Evolutionary conservation across 2,329 filamentous ascomycete genomes (phyloP).

Genomic region (Ophiostoma angusticollis): DNA sequence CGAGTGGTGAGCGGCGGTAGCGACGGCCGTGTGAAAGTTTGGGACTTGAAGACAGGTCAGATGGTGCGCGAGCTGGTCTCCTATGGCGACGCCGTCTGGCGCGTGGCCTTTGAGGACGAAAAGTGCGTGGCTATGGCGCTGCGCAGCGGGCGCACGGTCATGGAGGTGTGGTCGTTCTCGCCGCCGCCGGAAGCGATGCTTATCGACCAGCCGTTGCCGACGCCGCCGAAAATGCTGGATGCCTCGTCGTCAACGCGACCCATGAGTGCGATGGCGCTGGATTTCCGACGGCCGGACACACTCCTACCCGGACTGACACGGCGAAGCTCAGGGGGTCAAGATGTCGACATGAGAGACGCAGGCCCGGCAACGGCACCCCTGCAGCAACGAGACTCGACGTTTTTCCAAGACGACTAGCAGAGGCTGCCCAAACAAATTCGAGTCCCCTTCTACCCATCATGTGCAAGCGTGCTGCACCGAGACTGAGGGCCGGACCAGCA

Average conservation of each 20-base stretch:
- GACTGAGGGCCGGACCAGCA: too few relatives aligned
- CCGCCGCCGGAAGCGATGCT: slow-evolving; percentile 66
- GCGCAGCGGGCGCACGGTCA: slow-evolving; percentile 73
- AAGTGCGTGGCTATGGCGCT: slow-evolving; percentile 95
- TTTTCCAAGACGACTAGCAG: slow-evolving; percentile 32
- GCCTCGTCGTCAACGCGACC: slow-evolving; percentile 31
- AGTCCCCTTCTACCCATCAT: slow-evolving; percentile 4
- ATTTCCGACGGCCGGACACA: slow-evolving; percentile 26
- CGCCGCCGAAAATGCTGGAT: slow-evolving; percentile 35
- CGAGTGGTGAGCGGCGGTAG: slow-evolving; percentile 92
- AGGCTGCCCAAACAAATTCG: not conserved
- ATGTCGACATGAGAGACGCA: slow-evolving; percentile 44
- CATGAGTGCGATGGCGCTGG: slow-evolving; percentile 36
- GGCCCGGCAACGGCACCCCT: slow-evolving; percentile 42
- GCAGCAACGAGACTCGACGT: slow-evolving; percentile 32
- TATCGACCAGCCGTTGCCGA: slow-evolving; percentile 38
- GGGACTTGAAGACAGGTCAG: slow-evolving; percentile 86
- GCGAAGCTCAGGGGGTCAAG: slow-evolving; percentile 26
- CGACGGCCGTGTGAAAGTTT: slow-evolving; percentile 96
- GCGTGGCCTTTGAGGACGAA: slow-evolving; percentile 95
- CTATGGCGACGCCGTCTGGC: slow-evolving; percentile 90
- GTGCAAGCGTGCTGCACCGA: too few relatives aligned
- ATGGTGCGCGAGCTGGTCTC: slow-evolving; percentile 83
- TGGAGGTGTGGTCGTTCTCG: slow-evolving; percentile 98
- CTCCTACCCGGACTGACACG: slow-evolving; percentile 20